These are phyloP conservation scores for Cladosporium sp. DNA, from an alignment of 2,329 filamentous ascomycete species.

Conservation along the genomic window DNA sequence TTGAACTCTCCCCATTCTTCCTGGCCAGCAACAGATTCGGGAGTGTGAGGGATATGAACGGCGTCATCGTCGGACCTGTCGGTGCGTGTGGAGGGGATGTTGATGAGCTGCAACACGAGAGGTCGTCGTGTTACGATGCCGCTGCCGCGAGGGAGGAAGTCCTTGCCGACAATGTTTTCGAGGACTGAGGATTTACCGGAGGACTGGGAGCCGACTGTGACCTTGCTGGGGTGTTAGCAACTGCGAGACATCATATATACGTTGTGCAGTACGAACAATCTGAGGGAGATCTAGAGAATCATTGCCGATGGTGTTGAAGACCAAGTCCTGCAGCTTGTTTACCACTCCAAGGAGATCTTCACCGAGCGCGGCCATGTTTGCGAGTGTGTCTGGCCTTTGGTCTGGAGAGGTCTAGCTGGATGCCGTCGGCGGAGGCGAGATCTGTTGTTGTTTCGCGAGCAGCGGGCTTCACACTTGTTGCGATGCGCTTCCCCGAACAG, in stretches of 20 bases:
- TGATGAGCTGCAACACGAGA: conserved; percentile 96
- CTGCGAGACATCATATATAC: neutral
- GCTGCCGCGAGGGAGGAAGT: conserved; percentile 93
- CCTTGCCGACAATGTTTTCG: conserved; percentile 96
- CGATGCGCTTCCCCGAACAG: conserved; percentile 14
- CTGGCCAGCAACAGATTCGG: conserved; percentile 68
- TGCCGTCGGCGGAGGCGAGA: neutral
- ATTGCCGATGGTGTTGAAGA: conserved; percentile 99
- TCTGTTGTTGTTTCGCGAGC: neutral
- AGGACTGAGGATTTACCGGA: conserved; percentile 98
- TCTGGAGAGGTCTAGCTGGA: neutral
- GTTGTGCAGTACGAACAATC: conserved; percentile 71
- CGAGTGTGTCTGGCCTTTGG: neutral
- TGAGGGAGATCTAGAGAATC: conserved; percentile 96
- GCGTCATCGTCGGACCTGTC: conserved; percentile 68
- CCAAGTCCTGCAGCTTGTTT: conserved; percentile 97
- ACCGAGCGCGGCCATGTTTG: conserved; percentile 82
- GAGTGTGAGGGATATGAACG: conserved; percentile 70
- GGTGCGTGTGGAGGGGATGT: conserved; percentile 73
- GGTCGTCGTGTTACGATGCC: conserved; percentile 95
- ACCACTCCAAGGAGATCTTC: conserved; percentile 94
- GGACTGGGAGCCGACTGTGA: conserved; percentile 97
- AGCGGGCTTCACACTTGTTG: conserved; percentile 14
- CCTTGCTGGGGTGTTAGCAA: conserved; percentile 55
- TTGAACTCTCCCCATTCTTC: conserved; percentile 93